Percentiles rank a stretch among this genome's conserved stretches.
Evolutionary conservation across 163 green algal genomes (phyloP).

Genomic region (Chlorella variabilis): DNA sequence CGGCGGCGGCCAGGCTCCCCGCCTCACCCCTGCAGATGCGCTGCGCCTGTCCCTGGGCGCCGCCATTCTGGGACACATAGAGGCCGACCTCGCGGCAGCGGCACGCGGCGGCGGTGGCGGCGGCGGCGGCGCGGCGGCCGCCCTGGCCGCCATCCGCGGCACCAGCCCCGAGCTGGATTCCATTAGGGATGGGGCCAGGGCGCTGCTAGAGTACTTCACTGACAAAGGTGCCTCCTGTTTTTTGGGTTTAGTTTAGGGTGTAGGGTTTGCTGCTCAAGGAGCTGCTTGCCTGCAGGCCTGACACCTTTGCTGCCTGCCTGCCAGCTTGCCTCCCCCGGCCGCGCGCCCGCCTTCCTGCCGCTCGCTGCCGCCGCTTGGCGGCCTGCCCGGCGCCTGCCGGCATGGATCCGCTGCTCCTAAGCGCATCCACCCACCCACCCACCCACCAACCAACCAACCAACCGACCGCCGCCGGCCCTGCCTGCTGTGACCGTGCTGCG

Average conservation of each 20-base stretch:
- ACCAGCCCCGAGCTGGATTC: constrained; percentile 36
- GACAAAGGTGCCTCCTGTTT: constrained; percentile 21
- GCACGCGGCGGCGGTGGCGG: neutral
- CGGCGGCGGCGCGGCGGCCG: neutral
- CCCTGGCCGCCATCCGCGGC: constrained; percentile 7
- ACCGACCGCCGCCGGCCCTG: too few relatives aligned
- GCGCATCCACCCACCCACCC: too few relatives aligned
- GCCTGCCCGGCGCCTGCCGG: too few relatives aligned
- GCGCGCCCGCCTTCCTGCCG: neutral
- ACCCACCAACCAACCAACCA: too few relatives aligned
- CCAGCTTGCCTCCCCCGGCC: too few relatives aligned
- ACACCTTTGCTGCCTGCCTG: too few relatives aligned
- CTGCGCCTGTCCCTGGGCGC: neutral
- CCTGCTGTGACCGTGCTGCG: neutral
- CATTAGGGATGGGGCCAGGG: constrained; percentile 14
- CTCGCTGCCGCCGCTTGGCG: neutral
- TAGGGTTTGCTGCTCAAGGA: neutral
- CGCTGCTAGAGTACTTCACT: constrained; percentile 35
- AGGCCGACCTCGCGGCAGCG: constrained; percentile 7
- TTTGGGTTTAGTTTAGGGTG: neutral
- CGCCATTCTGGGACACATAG: neutral
- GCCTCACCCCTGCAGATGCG: neutral
- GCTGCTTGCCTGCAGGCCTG: too few relatives aligned
- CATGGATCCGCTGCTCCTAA: too few relatives aligned
- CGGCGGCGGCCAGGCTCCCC: neutral